Conservation (phyloP, 2,329 filamentous ascomycete species). For the Colletotrichum sp. region DNA sequence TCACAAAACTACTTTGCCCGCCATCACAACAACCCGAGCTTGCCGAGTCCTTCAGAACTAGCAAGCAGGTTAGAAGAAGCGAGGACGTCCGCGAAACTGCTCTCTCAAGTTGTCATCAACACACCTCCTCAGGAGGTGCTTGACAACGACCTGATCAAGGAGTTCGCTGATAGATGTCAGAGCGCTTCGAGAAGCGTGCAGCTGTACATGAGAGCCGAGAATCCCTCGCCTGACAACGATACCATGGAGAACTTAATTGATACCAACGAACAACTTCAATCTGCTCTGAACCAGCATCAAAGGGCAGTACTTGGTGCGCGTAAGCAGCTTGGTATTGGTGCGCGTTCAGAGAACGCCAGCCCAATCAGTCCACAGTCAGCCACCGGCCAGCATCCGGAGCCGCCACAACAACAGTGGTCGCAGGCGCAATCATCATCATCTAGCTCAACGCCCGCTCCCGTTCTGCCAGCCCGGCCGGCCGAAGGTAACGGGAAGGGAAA, state of each 20-base stretch:
- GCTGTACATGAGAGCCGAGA: slow-evolving; percentile 79
- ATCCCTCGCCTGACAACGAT: slow-evolving; percentile 86
- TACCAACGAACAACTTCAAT: slow-evolving; percentile 88
- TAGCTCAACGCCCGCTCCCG: slow-evolving; percentile 13
- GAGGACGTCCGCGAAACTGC: slow-evolving; percentile 84
- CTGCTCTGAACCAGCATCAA: slow-evolving; percentile 84
- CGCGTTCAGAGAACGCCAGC: slow-evolving; percentile 30
- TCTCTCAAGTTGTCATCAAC: slow-evolving; percentile 90
- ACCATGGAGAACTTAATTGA: slow-evolving; percentile 94
- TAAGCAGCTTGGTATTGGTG: slow-evolving; percentile 55
- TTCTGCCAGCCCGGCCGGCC: slow-evolving; percentile 5
- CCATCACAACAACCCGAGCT: slow-evolving; percentile 49
- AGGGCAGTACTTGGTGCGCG: slow-evolving; percentile 73
- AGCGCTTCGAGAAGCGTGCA: slow-evolving; percentile 83
- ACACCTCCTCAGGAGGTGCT: slow-evolving; percentile 80
- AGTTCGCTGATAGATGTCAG: slow-evolving; percentile 88
- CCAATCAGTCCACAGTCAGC: slow-evolving; percentile 22
- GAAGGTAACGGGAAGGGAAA: slow-evolving; percentile 31
- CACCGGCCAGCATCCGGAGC: slow-evolving; percentile 24
- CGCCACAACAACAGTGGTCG: slow-evolving; percentile 16
- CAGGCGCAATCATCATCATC: slow-evolving; percentile 25
- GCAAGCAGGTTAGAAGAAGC: slow-evolving; percentile 88
- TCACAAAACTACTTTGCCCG: slow-evolving; percentile 65
- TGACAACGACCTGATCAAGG: slow-evolving; percentile 85
- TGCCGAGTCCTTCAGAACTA: slow-evolving; percentile 78